Base-by-base conservation (phyloP, 2,329 filamentous ascomycete genomes). In the Pestalotiopsis sp. region DNA sequence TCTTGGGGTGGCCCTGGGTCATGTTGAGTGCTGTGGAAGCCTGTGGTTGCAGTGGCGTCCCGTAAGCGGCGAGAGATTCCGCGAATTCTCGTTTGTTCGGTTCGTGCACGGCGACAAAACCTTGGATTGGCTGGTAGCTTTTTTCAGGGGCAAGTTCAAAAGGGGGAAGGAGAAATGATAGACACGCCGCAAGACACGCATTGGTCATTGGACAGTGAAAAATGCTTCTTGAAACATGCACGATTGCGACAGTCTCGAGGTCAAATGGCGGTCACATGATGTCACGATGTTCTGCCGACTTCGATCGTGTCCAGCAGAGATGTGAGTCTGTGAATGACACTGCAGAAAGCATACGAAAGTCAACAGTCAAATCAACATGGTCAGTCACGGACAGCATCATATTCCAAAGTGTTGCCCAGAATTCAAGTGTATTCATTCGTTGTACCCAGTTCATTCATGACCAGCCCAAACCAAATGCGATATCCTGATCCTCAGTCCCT, bases 31-130 rank as follows among this genome's bases (percentile, higher is more conserved):
- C 20, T 38, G 57, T 20, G 57, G 17, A 17, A 23, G 14, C 57
- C 20, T 60, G 45, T 20, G 9, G 41, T 49, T n/a, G 41, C 41
- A 52, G 45, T 52, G 45, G 45, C 45, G 45, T 52, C 14, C 45
- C 56, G 64, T 66, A 36, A 36, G 68, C 39, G 57, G 57, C 58
- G 64, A 61, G 60, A n/a, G 39, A 39, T 65, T 61, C 27, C 31
- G 68, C 64, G 64, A 66, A 45, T 49, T 66, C 45, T 52, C 45
- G 45, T 13, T 45, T 52, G 17, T 52, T n/a, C 31, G 31, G 45
- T 52, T 23, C 38, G 38, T 56, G 41, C 39, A 64, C 62, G 45
- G 45, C 45, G 45, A 52, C 45, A 60, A 13, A 59, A 31, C 25
- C 57, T 38, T 60, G 57, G 23, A 60, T 60, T 56, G 49, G 49